Percentiles rank a stretch among this genome's conserved stretches.
Evolutionary conservation across 768 basidiomycete species (phyloP).

Genomic region (Phlegmacium glaucopus): DNA sequence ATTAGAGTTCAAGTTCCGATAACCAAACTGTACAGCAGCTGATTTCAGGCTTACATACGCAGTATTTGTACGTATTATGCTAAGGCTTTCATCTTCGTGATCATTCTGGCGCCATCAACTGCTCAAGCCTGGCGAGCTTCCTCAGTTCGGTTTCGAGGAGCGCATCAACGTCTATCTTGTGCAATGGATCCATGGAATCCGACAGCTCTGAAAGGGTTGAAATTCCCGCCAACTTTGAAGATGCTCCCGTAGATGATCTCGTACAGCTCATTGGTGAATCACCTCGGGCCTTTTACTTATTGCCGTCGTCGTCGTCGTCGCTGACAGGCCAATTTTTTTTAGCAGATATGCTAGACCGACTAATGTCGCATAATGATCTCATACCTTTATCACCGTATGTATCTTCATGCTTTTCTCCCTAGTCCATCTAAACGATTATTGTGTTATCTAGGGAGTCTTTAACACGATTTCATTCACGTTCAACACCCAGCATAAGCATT

Average conservation of each 20-base stretch:
- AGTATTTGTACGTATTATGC: no score
- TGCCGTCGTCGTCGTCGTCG: neutral
- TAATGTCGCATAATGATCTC: slow-evolving; percentile 94
- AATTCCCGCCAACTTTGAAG: slow-evolving; percentile 82
- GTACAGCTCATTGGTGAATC: slow-evolving; percentile 81
- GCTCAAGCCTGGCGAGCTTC: no score
- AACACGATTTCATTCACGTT: slow-evolving; percentile 94
- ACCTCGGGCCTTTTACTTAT: slow-evolving; percentile 5
- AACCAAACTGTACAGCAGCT: slow-evolving; percentile 57
- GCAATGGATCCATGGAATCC: slow-evolving; percentile 86
- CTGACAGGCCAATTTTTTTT: slow-evolving; percentile 13
- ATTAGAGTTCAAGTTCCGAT: slow-evolving; percentile 56
- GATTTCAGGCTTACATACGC: slow-evolving; percentile 27
- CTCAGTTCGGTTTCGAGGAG: slow-evolving; percentile 1
- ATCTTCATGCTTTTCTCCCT: slow-evolving; percentile 12
- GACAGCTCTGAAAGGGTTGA: slow-evolving; percentile 63
- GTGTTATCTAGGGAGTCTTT: slow-evolving; percentile 67
- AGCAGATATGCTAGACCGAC: slow-evolving; percentile 96
- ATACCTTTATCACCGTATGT: slow-evolving; percentile 86
- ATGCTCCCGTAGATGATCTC: slow-evolving; percentile 78
- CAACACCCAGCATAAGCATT: slow-evolving; percentile 83
- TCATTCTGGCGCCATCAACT: no score
- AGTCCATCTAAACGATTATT: slow-evolving; percentile 4
- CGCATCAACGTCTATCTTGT: slow-evolving; percentile 36
- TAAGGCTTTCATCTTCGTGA: no score